These are phyloP conservation scores for Dioszegia hungarica DNA, from an alignment of 768 basidiomycete species.

Conservation along the genomic window DNA sequence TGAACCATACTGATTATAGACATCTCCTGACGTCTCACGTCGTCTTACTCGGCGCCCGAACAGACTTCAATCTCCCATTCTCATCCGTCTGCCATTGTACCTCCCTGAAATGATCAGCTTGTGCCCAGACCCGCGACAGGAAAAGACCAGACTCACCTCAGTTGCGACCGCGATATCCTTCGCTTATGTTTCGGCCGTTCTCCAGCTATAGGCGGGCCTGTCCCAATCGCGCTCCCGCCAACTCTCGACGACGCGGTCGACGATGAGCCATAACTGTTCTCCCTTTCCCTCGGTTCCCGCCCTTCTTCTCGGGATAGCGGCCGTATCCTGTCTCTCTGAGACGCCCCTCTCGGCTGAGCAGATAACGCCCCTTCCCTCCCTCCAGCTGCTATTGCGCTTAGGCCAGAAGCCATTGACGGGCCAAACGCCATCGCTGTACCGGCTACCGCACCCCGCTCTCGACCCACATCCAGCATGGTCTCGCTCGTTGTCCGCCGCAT, in stretches of 20 bases:
- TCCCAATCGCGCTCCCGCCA: background rate
- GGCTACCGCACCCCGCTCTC: background rate
- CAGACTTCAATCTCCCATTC: conserved; percentile 27
- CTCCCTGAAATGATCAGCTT: conserved; percentile 12
- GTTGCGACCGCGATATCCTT: conserved; percentile 36
- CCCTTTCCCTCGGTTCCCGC: background rate
- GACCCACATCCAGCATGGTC: background rate
- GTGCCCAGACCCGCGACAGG: background rate
- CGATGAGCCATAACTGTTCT: background rate
- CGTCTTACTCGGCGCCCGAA: conserved; percentile 13
- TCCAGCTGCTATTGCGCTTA: background rate
- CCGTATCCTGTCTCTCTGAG: background rate
- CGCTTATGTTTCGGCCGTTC: conserved; percentile 41
- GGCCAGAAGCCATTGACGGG: background rate
- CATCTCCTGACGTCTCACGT: background rate
- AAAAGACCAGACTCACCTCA: conserved; percentile 25
- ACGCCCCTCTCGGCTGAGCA: background rate
- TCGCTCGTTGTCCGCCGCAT: conserved; percentile 17
- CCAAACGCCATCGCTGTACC: background rate
- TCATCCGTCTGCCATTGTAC: conserved; percentile 40
- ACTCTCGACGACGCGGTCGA: background rate
- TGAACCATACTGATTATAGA: background rate
- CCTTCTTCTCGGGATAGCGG: too few relatives aligned
- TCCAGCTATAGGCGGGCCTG: background rate
- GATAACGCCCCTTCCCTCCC: background rate